Evolutionary conservation across 2,329 filamentous ascomycete genomes (phyloP), one percentile per base, ranked within the genome.

Genomic region (Diaporthe vaccinii): DNA sequence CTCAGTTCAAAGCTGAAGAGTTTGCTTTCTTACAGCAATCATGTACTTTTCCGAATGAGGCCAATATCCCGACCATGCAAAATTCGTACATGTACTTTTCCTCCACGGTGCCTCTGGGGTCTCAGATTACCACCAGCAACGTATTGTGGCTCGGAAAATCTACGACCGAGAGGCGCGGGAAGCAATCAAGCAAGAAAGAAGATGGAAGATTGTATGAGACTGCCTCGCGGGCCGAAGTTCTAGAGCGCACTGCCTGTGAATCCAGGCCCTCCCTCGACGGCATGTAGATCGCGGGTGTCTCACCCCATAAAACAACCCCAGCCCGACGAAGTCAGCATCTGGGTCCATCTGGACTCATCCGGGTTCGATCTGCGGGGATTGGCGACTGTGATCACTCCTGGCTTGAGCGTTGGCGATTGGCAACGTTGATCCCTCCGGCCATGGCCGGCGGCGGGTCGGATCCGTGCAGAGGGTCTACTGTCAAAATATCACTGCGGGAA

Each of bases 261-360:
- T 68, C 62, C 62, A 53, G 62, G 7, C 44, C 65, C 34, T 68
- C n/a, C n/a, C 10, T 53, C 65, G 34, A 4, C 65, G 65, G 46
- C 22, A 53, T 14, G 46, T 39, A 68, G 65, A 68, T 68, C 65
- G 46, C 65, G 31, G 46, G 65, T 53, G 65, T 53, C 65, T 68
- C 65, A 53, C 22, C 22, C 61, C 62, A 53, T 39, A 67, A 36
- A n/a, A 62, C 59, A 44, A 25, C 44, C 10, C 62, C 62, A 67
- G 62, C 28, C 62, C 14, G 41, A 14, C 62, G n/a, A 25, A 49
- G 22, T 22, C 41, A 31, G 44, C 46, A 31, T 49, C 72, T 72
- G 59, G 72, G 53, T 74, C 65, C 55, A 69, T 69, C 70, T 74
- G 67, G 72, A 53, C 46, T 25, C 31, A 61, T 68, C 65, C 67